Base-by-base conservation (phyloP, 352 stramenopile species). In the Pythium utonaiense region DNA sequence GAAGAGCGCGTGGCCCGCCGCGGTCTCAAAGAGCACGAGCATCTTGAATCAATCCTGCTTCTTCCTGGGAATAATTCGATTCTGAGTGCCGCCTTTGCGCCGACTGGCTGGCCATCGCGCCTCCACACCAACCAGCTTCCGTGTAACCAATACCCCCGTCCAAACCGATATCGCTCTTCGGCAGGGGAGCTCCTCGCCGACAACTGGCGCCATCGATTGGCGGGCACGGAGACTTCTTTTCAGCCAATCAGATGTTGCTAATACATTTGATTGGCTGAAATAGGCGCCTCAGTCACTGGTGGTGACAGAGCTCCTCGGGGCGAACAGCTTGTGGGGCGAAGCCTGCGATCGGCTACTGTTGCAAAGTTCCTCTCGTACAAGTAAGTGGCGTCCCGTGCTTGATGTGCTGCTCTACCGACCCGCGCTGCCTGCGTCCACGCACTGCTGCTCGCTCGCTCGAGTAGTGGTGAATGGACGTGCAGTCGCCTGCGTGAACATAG, bases 11-110 rank as follows among this genome's bases (percentile, higher is more conserved):
- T 99, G 98, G 42, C 98, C 98, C 57, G 96, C 97, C 17, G 97
- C 93, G 34, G 98, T 99, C 77, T 99, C 98, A 70, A 99, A 99
- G 33, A 99, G 82, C 62, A 99, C 94, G 60, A 99, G 84, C 97
- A 99, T 99, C 40, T 78, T 38, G 67, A 64, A 71, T 75, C 61
- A 10, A 13, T 38, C 36, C 36, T 47, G n/a, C 7, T 6, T 13
- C 16, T 28, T 49, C 19, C 41, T 49, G 41, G 38, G 49, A 53
- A 54, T 24, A 42, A 64, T 66, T 66, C 60, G 60, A 66, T 66
- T 60, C 62, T 69, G 62, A 61, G 13, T 41, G 38, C 22, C 36
- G 57, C 60, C 13, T 6, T 41, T 31, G 36, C 14, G 3, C 24
- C 19, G 45, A 47, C 57, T 64, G 58, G 59, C 59, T 66, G 59